Conservation (phyloP, 1,284 basidiomycete species). For the Trichosporon faecale region DNA sequence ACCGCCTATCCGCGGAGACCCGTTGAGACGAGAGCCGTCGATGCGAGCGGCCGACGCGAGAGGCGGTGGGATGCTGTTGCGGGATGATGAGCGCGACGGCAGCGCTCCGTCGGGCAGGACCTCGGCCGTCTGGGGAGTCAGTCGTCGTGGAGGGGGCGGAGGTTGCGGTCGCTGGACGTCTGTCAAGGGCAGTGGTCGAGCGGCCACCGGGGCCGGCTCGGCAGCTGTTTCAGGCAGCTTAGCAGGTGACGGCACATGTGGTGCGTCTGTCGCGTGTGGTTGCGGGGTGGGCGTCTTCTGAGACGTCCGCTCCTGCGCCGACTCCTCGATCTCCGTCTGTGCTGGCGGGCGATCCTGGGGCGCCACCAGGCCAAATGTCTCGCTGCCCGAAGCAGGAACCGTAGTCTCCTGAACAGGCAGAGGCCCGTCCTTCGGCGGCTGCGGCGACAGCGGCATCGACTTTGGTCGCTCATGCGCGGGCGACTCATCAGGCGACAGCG, state of each 20-base stretch:
- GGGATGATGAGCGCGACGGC: background rate
- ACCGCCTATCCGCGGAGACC: background rate
- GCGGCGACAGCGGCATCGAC: background rate
- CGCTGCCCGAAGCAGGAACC: constrained; percentile 1
- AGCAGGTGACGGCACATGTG: background rate
- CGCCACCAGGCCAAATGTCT: background rate
- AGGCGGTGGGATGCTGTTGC: background rate
- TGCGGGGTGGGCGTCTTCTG: constrained; percentile 1
- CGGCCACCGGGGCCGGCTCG: background rate
- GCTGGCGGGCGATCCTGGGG: background rate
- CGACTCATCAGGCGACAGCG: background rate
- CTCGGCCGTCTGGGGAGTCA: background rate
- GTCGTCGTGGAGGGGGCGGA: constrained; percentile 1
- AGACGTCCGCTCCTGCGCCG: background rate
- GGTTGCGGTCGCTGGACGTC: background rate
- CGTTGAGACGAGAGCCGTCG: background rate
- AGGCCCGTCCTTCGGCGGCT: background rate
- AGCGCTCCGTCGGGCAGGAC: background rate
- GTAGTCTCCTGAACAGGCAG: background rate
- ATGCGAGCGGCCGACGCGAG: background rate
- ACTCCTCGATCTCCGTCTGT: background rate
- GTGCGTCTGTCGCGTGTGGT: background rate
- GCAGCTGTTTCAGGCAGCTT: background rate
- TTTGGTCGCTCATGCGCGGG: background rate
- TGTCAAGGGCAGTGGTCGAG: background rate